Base-by-base conservation (phyloP, 768 basidiomycete genomes). In the Tulasnella sp. region DNA sequence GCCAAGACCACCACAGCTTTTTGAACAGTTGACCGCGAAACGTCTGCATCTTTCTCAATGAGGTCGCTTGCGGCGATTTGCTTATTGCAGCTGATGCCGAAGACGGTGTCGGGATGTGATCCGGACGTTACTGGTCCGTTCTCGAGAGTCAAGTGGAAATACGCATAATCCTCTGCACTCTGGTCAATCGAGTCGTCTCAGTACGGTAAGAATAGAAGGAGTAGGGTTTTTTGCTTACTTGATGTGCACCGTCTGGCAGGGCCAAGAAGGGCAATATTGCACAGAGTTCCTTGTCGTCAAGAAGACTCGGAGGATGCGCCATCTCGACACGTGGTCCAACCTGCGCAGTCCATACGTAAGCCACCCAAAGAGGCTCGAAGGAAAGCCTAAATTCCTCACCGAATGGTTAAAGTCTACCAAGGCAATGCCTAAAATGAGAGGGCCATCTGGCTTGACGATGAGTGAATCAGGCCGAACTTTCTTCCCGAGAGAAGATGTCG, bases 51-150 rank as follows among this genome's bases (percentile, higher is more conserved):
- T n/a, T n/a, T n/a, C n/a, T n/a, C n/a, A n/a, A n/a, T n/a, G n/a
- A n/a, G n/a, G n/a, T n/a, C n/a, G n/a, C n/a, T n/a, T n/a, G n/a
- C n/a, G n/a, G n/a, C n/a, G n/a, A n/a, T n/a, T n/a, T n/a, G n/a
- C n/a, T 97, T 95, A 83, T 99, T 98, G 85, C 97, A 97, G 83
- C 95, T 96, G 84, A 99, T 99, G 48, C 97, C 98, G 84, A 99
- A 99, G 54, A 99, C 87, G 5, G 98, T 99, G 24, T 90, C 90
- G 0, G 94, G 92, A 81, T 89, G 90, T 14, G 91, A 89, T 18
- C 91, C 88, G 34, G 40, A 83, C 80, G 54, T 82, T 40, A 79
- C 81, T 73, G 44, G 40, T 1, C 41, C 58, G 50, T 58, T 58
- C 11, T 80, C 50, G 34, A 93, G 93, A 11, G 95, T 94, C 40